A percentile compares a stretch with the other conserved stretches of the same genome.
Evolutionary conservation across 306 rosid genomes (phyloP).

Genomic region (Trifolium dubium): DNA sequence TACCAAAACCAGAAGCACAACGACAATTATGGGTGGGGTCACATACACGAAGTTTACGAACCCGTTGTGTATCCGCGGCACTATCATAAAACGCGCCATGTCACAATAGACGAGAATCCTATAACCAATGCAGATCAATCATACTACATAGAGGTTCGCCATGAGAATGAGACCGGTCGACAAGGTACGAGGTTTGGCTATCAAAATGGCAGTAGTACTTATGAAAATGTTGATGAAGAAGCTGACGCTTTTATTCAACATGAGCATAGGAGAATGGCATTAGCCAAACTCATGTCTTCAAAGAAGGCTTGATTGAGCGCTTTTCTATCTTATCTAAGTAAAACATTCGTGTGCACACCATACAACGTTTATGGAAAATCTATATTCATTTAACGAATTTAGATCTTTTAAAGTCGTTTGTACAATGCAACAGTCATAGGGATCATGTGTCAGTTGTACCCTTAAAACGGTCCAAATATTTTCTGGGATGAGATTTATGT

Average conservation of each 20-base stretch:
- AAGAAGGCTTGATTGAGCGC: not conserved
- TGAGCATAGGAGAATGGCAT: conserved; percentile 57
- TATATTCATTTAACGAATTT: not conserved
- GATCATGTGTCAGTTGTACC: too few relatives aligned
- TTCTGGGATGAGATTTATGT: conserved; percentile 30
- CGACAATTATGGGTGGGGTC: conserved; percentile 14
- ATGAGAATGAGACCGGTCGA: not conserved
- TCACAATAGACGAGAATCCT: conserved; percentile 30
- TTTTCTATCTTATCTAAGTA: not conserved
- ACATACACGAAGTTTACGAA: conserved; percentile 19
- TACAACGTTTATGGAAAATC: not conserved
- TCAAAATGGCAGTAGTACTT: conserved; percentile 10
- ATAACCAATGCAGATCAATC: not conserved
- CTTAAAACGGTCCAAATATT: conserved; percentile 10
- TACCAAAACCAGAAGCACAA: conserved; percentile 36
- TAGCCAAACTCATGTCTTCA: conserved; percentile 40
- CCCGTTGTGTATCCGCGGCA: not conserved
- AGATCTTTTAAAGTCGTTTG: not conserved
- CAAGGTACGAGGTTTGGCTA: conserved; percentile 3
- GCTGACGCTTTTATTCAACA: conserved; percentile 63
- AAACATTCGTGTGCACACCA: not conserved
- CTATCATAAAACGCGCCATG: conserved; percentile 13
- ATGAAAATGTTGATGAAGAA: conserved; percentile 54
- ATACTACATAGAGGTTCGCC: not conserved
- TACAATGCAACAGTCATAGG: not conserved